Base-by-base conservation (phyloP, 2,329 filamentous ascomycete species). In the Zymoseptoria crescenta region DNA sequence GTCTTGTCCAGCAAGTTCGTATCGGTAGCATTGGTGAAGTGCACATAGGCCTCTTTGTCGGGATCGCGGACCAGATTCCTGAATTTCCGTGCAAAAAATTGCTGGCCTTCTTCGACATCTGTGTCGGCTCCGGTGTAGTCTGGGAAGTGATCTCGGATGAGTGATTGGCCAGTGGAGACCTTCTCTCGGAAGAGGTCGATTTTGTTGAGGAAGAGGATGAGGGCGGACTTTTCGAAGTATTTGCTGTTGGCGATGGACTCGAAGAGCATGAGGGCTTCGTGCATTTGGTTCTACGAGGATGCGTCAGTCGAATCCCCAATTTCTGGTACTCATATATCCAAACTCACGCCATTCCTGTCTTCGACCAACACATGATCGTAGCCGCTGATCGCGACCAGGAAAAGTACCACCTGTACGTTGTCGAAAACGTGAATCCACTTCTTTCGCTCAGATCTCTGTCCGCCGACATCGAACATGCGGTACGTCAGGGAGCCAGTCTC, bases 401-500 rank as follows among this genome's bases (percentile, higher is more conserved):
- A 97, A 49, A 97, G 80, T 56, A 97, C 81, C 67, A 90, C 92
- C 70, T 94, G 91, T 63, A 96, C 91, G 65, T 94, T 94, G 74
- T 96, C 91, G 72, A 96, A 96, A 72, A 91, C 94, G 74, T 96
- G 91, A 64, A 96, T 96, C 91, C 91, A 96, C 80, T 96, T 96
- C 82, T 96, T 96, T 63, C 91, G 87, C 76, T 96, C 91, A 28
- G 91, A 96, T 68, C 91, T 82, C 73, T 96, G 91, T 59, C 91
- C 91, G 73, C 91, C 91, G 52, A 96, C 91, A 70, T 96, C 91
- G 75, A 96, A 96, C 91, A 97, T 96, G 69, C 91, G 88, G 77
- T 96, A 96, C 64, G 91, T 96, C 68, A 96, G 83, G 70, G 93
- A 87, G 62, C 91, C 91, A 13, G 96, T 82, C 73, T 96, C 91